Evolutionary conservation across 805 yeast species (phyloP), one percentile per base, ranked within the genome.

Genomic region (Wickerhamomyces pijperi): DNA sequence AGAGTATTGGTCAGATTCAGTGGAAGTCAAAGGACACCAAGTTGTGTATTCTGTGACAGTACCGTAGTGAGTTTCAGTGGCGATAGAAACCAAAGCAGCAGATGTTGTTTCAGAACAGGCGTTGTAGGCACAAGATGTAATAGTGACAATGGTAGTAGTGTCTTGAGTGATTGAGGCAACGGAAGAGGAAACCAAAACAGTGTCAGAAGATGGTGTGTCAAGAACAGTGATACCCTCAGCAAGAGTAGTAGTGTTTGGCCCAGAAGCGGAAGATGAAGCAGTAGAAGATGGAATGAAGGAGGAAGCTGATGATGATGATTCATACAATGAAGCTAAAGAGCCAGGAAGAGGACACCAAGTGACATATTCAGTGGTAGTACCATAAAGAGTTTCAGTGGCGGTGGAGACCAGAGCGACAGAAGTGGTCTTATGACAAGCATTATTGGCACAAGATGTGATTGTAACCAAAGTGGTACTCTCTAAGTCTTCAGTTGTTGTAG

Each of bases 41-140:
- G 56, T 54, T 4, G 55, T 53, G 32, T 41, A 47, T 39, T 40
- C 43, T 20, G 54, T 50, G 14, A 48, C 46, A n/a, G 39, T 55
- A 43, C 63, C 63, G 49, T 51, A 39, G 19, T 51, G 49, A 35
- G 65, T 60, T 28, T 53, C 53, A 23, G 65, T 63, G 32, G 60
- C 57, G 35, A 59, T 54, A 18, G 47, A 36, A 7, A 46, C 43
- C 19, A 40, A 34, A 17, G 50, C 46, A 2, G 46, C 32, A 11
- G 46, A 32, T 6, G 36, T 21, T 4, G 47, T 38, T 4, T 36
- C 20, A 4, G 35, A 15, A 18, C 55, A 49, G 2, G 17, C 18
- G 9, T 41, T 28, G 0, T 38, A 35, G n/a, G 40, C 35, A 29
- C 55, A 51, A 13, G 47, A 44, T 5, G 50, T 47, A 14, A 43